phyloP scores from a whole-genome alignment of 495 filamentous ascomycete genomes.

The Aspergillus nidulans region DNA sequence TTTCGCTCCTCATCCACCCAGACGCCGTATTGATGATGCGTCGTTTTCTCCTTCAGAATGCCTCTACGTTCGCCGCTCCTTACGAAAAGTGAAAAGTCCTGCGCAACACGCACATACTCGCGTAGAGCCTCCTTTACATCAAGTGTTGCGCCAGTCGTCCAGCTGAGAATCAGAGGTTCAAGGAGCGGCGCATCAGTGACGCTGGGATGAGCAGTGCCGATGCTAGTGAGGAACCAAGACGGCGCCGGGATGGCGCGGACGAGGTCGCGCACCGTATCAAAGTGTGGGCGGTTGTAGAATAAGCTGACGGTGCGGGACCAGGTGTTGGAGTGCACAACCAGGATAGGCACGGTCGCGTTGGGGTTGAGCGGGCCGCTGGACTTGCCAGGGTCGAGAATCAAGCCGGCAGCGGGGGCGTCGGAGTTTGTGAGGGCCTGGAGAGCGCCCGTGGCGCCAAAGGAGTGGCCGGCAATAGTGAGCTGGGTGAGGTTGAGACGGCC shows the following conservation, averaged over 20 bases:
- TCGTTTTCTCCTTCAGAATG: conserved; percentile 1
- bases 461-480: conserved; percentile 1
- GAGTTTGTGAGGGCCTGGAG: conserved; percentile 4
- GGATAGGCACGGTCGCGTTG: conserved; percentile 3
- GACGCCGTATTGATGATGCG: neutral
- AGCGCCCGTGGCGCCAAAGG: conserved; percentile 2
- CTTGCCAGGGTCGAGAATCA: conserved; percentile 5
- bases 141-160: conserved; percentile 1
- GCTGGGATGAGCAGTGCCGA: conserved; percentile 6
- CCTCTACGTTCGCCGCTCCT: neutral
- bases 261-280: conserved; percentile 5
- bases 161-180: neutral
- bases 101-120: neutral
- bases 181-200: conserved; percentile 2
- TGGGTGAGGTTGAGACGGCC: conserved; percentile 1
- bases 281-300: conserved; percentile 9
- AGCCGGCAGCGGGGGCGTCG: neutral
- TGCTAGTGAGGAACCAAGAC: conserved; percentile 7
- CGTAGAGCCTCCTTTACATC: conserved; percentile 1
- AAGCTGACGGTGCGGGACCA: conserved; percentile 6
- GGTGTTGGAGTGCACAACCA: conserved; percentile 8
- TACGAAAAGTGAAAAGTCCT: conserved; percentile 1
- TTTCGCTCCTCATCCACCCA: conserved; percentile 4
- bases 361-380: conserved; percentile 8
- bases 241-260: conserved; percentile 3